A percentile compares a stretch with the other conserved stretches of the same genome.
Conservation (phyloP, 2,329 filamentous ascomycete species). For the Blastomyces percursus region DNA sequence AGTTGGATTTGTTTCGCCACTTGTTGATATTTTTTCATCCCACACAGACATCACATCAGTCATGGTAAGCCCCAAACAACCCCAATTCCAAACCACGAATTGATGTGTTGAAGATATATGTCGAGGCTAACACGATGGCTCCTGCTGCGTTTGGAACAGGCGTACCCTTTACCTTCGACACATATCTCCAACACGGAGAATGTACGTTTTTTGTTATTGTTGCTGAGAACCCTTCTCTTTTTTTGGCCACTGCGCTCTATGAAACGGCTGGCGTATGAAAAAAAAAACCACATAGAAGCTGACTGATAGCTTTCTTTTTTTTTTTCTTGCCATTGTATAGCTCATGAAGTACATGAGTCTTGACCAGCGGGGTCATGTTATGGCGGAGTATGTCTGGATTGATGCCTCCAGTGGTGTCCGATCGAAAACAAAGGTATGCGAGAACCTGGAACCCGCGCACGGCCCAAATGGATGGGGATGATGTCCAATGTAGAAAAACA, state of each 20-base stretch:
- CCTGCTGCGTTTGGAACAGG: conserved; percentile 16
- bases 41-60: not conserved
- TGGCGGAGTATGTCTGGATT: conserved; percentile 97
- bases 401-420: conserved; percentile 72
- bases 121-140: not conserved
- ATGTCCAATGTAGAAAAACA: not conserved
- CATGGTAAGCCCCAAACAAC: not conserved
- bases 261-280: not conserved
- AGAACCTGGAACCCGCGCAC: conserved; percentile 34
- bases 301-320: conserved; percentile 13
- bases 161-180: conserved; percentile 32
- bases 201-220: conserved; percentile 26
- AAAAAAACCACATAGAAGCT: not conserved
- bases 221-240: not conserved
- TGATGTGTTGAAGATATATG: too few relatives aligned
- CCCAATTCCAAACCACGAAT: too few relatives aligned
- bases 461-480: too few relatives aligned
- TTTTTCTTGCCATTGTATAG: conserved; percentile 16
- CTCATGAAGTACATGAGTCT: conserved; percentile 71
- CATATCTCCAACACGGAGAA: conserved; percentile 39
- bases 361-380: conserved; percentile 76
- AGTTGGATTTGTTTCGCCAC: not conserved
- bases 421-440: conserved; percentile 82
- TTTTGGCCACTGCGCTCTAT: not conserved
- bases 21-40: not conserved